A percentile compares a stretch with the other conserved stretches of the same genome.
phyloP scores from a whole-genome alignment of 108 stramenopile genomes.

The Aurantiochytrium sp. region DNA sequence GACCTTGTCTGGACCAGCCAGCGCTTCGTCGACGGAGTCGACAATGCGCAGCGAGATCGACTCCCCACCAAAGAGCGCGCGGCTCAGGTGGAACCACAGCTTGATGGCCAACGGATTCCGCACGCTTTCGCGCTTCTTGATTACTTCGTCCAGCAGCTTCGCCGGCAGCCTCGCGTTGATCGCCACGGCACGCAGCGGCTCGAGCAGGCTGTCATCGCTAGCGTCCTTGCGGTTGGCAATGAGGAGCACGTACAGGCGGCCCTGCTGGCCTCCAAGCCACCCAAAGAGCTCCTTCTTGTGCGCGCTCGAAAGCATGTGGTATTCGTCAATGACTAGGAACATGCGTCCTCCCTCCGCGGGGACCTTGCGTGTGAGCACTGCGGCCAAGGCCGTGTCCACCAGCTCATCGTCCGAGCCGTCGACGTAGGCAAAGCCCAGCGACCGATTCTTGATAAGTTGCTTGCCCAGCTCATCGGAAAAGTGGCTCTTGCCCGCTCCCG shows the following conservation, averaged over 20 bases:
- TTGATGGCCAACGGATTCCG: not conserved
- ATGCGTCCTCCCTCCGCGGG: conserved; percentile 23
- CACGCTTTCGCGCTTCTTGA: conserved; percentile 7
- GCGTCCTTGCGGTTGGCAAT: conserved; percentile 28
- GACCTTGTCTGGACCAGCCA: not conserved
- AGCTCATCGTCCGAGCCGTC: conserved; percentile 31
- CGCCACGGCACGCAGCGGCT: not conserved
- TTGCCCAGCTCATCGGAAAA: conserved; percentile 31
- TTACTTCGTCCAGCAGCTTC: not conserved
- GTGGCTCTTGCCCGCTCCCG: conserved; percentile 12
- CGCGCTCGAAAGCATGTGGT: conserved; percentile 11
- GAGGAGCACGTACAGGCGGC: not conserved
- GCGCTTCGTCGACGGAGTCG: not conserved
- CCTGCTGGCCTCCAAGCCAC: conserved; percentile 16
- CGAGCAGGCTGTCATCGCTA: conserved; percentile 20
- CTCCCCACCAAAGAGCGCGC: conserved; percentile 29
- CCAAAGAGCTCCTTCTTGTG: conserved; percentile 6
- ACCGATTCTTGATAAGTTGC: not conserved
- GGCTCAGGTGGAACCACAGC: conserved; percentile 20
- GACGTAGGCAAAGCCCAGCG: not conserved
- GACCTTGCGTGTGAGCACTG: conserved; percentile 29
- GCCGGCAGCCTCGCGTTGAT: conserved; percentile 5
- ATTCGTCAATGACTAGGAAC: conserved; percentile 15
- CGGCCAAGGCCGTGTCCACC: conserved; percentile 9
- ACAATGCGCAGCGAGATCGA: conserved; percentile 24